These are phyloP conservation scores for Cadophora malorum DNA, from an alignment of 2,329 filamentous ascomycete species.

Conservation along the genomic window DNA sequence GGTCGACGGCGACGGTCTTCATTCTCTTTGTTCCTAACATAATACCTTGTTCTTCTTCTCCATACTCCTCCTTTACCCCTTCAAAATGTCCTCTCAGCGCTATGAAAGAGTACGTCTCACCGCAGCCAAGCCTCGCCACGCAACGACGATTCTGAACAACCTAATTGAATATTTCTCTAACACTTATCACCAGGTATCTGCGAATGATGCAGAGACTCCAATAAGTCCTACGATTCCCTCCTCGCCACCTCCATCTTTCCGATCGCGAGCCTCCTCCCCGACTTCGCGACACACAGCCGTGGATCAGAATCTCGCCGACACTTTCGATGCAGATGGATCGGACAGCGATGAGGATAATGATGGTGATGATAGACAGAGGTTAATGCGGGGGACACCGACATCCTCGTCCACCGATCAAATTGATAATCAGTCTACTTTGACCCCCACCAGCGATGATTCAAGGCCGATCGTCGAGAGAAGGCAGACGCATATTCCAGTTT, in stretches of 20 bases:
- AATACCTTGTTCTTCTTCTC: slow-evolving; percentile 8
- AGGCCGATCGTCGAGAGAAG: slow-evolving; percentile 39
- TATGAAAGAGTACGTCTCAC: slow-evolving; percentile 62
- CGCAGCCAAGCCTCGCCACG: slow-evolving; percentile 34
- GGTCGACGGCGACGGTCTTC: slow-evolving; percentile 27
- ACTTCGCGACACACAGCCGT: slow-evolving; percentile 53
- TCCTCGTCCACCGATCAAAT: slow-evolving; percentile 41
- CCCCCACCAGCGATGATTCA: slow-evolving; percentile 29
- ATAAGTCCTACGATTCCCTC: slow-evolving; percentile 44
- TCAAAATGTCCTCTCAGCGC: slow-evolving; percentile 45
- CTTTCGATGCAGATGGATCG: slow-evolving; percentile 84
- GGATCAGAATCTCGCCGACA: slow-evolving; percentile 85
- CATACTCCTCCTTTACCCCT: background rate
- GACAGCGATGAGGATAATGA: slow-evolving; percentile 75
- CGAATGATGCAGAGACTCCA: slow-evolving; percentile 59
- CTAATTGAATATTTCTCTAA: slow-evolving; percentile 33
- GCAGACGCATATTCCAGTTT: slow-evolving; percentile 41
- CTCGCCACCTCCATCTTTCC: slow-evolving; percentile 84
- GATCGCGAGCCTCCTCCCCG: slow-evolving; percentile 78
- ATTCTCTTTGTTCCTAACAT: slow-evolving; percentile 36
- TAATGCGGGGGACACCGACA: slow-evolving; percentile 71
- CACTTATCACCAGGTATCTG: slow-evolving; percentile 56
- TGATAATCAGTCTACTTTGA: slow-evolving; percentile 43
- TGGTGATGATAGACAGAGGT: slow-evolving; percentile 80
- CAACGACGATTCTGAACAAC: slow-evolving; percentile 25